Evolutionary conservation across 306 rosid species (phyloP).

Genomic region (Vicia faba): DNA sequence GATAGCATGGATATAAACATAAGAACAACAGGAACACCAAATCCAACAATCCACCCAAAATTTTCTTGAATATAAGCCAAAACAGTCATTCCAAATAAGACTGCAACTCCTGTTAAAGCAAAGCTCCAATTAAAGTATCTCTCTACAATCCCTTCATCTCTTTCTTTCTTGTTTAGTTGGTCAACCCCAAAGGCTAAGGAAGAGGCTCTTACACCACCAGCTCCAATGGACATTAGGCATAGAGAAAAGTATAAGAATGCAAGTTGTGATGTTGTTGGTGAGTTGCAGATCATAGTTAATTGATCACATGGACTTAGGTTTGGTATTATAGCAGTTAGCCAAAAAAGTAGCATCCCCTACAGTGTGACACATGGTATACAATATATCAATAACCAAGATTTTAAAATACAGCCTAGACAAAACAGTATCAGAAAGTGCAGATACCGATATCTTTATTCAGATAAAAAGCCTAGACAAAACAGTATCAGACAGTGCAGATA

Average conservation of each 20-base stretch:
- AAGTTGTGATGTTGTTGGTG: conserved; percentile 16
- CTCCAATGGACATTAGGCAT: conserved; percentile 25
- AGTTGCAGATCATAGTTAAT: conserved; percentile 2
- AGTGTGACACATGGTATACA: neutral
- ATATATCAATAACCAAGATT: neutral
- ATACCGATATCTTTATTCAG: no score
- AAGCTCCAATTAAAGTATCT: conserved; percentile 8
- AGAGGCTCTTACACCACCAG: conserved; percentile 36
- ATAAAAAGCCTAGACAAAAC: no score
- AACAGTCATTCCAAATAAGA: conserved; percentile 19
- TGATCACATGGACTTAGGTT: conserved; percentile 15
- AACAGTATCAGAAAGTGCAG: no score
- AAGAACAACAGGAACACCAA: conserved; percentile 6
- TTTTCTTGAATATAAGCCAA: conserved; percentile 27
- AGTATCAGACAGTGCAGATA: no score
- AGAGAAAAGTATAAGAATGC: conserved; percentile 24
- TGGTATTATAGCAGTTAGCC: conserved; percentile 44
- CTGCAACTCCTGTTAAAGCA: neutral
- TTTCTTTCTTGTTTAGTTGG: conserved; percentile 12
- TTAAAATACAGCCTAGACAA: no score
- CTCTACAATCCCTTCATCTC: neutral
- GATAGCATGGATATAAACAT: conserved; percentile 10
- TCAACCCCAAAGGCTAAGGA: conserved; percentile 28
- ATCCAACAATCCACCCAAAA: conserved; percentile 20
- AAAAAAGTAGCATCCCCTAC: conserved; percentile 33